Base-by-base conservation (phyloP, 1,139 yeast genomes). In the Blastobotrys elegans region DNA sequence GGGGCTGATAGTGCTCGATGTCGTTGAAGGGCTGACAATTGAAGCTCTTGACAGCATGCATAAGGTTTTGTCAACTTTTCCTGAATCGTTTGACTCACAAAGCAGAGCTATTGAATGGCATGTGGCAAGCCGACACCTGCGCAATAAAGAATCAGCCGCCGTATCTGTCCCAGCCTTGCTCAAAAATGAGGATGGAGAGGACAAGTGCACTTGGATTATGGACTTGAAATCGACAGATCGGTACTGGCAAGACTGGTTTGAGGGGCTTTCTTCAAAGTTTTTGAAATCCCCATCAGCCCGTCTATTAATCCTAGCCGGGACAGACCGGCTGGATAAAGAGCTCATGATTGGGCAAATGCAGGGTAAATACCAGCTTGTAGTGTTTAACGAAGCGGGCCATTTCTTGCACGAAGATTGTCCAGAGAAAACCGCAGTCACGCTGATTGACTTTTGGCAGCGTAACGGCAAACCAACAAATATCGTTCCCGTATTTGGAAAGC, bases 271-370 rank as follows among this genome's bases (percentile, higher is more conserved):
- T 0, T 63, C 70, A 2, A 72, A 74, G 41, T 92, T 92, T 60
- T 74, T 80, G 5, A 46, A 60, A 4, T 66, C 75, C 2, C 73
- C 76, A 1, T 75, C 84, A 0, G 81, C 92, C 1, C 84, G 88
- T 58, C 59, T 92, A 47, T 72, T 92, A 40, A 74, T 92, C 1
- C 67, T 92, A n/a, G 95, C 97, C 0, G 95, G 96, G 3, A 86
- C 90, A 50, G 97, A 92, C 59, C 79, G 87, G 8, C 71, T 94
- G 26, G 98, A 94, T 65, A 88, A 84, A 53, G 77, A 77, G 40
- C 70, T 92, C 37, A 88, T 89, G 63, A 82, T 92, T 49, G 98
- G 97, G 0, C 98, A 94, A 66, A 92, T 92, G 98, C 97, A 90
- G 67, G 75, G 76, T 29, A 88, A 86, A 61, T 92, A 84, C 64